phyloP scores from a whole-genome alignment of 768 basidiomycete genomes.

The Hygrophoropsis aurantiaca region DNA sequence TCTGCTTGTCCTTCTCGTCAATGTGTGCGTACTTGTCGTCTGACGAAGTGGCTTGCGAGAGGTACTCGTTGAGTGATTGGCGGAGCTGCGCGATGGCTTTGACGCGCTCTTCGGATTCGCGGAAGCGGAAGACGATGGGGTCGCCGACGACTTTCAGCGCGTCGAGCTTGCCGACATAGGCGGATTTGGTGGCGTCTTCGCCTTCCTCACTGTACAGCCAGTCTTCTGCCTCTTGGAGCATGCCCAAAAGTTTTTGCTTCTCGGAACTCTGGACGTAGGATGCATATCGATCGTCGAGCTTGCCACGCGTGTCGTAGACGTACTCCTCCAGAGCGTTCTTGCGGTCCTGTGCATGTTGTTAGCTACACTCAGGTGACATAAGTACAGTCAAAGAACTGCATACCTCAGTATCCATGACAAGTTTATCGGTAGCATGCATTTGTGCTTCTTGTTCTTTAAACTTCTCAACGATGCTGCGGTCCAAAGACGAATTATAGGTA shows the following conservation, averaged over 20 bases:
- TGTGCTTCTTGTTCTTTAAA: slow-evolving; percentile 80
- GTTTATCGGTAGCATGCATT: slow-evolving; percentile 91
- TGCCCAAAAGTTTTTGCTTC: slow-evolving; percentile 70
- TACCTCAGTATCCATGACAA: slow-evolving; percentile 97
- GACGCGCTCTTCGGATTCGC: slow-evolving; percentile 80
- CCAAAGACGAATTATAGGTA: slow-evolving; percentile 61
- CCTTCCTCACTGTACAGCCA: slow-evolving; percentile 98
- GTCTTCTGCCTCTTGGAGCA: slow-evolving; percentile 81
- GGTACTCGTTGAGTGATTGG: slow-evolving; percentile 85
- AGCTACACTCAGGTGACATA: neutral
- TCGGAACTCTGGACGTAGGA: slow-evolving; percentile 72
- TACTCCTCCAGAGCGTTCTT: slow-evolving; percentile 99
- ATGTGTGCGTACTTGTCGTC: slow-evolving; percentile 93
- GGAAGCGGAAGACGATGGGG: slow-evolving; percentile 80
- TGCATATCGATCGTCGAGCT: slow-evolving; percentile 87
- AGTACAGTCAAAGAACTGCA: no score
- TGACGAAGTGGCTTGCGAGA: slow-evolving; percentile 73
- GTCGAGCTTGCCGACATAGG: slow-evolving; percentile 85
- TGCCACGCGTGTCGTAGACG: slow-evolving; percentile 92
- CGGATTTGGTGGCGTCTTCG: slow-evolving; percentile 93
- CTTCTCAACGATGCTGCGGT: slow-evolving; percentile 59
- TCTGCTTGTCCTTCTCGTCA: slow-evolving; percentile 82
- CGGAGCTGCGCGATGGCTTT: slow-evolving; percentile 73
- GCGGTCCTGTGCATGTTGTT: slow-evolving; percentile 85
- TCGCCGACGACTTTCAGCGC: slow-evolving; percentile 83